These are phyloP conservation scores for Colletotrichum sp. DNA, from an alignment of 2,329 filamentous ascomycete species.

Conservation along the genomic window DNA sequence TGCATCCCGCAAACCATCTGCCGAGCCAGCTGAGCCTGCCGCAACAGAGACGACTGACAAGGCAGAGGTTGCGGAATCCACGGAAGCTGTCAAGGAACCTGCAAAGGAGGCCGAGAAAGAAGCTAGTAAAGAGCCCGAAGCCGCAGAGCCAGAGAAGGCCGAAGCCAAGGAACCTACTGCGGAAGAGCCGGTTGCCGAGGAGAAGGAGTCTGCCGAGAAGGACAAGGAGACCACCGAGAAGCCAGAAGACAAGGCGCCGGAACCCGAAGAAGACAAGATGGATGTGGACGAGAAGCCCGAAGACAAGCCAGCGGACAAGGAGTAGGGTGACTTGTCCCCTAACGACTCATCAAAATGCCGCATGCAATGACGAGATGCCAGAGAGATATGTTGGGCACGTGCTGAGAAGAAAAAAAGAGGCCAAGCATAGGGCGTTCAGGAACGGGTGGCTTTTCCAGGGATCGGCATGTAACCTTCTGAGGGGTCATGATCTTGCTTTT, in stretches of 20 bases:
- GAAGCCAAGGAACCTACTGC: constrained; percentile 17
- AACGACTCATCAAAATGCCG: background rate
- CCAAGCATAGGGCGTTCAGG: constrained; percentile 9
- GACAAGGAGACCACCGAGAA: constrained; percentile 22
- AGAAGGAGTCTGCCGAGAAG: constrained; percentile 25
- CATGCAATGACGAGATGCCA: constrained; percentile 1
- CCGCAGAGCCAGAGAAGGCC: background rate
- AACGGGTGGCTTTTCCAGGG: constrained; percentile 2
- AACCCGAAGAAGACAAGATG: constrained; percentile 25
- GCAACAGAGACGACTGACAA: constrained; percentile 13
- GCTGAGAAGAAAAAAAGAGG: background rate
- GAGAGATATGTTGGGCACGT: background rate
- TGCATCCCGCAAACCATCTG: background rate
- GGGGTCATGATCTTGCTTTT: background rate
- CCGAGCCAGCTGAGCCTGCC: constrained; percentile 23
- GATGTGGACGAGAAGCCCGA: constrained; percentile 22
- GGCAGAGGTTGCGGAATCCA: background rate
- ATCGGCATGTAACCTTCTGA: background rate
- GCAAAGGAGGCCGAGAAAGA: constrained; percentile 24
- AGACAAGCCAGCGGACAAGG: background rate
- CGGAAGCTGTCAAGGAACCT: background rate
- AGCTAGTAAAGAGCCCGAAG: background rate
- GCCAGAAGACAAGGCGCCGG: constrained; percentile 12
- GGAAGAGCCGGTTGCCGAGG: background rate
- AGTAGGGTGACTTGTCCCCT: background rate